Evolutionary conservation across 306 rosid genomes (phyloP), one percentile per base, ranked within the genome.

Genomic region (Medicago truncatula): DNA sequence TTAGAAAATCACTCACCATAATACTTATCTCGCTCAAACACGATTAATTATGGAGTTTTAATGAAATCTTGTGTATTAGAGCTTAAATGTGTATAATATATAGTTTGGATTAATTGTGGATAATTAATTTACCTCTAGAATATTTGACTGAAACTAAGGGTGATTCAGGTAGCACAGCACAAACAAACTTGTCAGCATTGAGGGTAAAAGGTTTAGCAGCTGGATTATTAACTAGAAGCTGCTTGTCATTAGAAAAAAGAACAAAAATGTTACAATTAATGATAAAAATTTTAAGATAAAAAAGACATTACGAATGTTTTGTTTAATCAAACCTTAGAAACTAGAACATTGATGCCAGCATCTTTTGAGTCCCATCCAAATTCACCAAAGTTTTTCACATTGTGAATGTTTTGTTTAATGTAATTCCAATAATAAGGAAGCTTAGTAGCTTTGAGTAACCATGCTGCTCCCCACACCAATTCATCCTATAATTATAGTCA

Each of bases 331-430:
- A 86, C 93, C 86, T 80, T 67, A 5, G 89, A 84, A 78, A 85
- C 28, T 10, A 89, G 88, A 21, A 89, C 83, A 65, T 86, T 85
- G 63, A 85, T 78, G 39, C 87, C 90, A 18, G 90, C 85, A 31
- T 85, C 68, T 72, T 89, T 86, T 3, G 89, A 17, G 74, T 89
- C 93, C 93, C 93, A 89, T 66, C 90, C 89, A 79, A 89, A 89
- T 67, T 89, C 83, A 69, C 47, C 76, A n/a, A 38, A 77, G 58
- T 73, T 69, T 9, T 64, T 40, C 5, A 81, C 4, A 57, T 69
- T 69, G 38, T 85, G 63, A 47, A 81, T 81, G 40, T 85, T 73
- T 15, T 71, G 15, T 3, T 38, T 23, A 14, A 83, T 69, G 80
- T 83, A 78, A 39, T 76, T 15, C 85, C 75, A 61, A 58, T 85